Percentiles rank a stretch among this genome's conserved stretches.
phyloP scores from a whole-genome alignment of 176 grass and related monocot species.

The Cenchrus fungigraminus region DNA sequence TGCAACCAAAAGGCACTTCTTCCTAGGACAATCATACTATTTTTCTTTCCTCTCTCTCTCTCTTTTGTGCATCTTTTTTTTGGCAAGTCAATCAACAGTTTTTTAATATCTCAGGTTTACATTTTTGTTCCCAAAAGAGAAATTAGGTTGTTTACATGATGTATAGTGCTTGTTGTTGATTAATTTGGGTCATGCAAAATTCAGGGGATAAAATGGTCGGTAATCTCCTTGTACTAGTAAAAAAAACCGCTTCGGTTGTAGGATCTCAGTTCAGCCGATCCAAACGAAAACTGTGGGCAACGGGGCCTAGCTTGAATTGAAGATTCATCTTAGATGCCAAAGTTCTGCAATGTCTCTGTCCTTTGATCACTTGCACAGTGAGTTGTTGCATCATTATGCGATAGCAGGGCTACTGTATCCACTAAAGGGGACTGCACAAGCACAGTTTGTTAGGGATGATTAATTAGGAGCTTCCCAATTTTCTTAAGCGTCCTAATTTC shows the following conservation, averaged over 20 bases:
- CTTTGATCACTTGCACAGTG: conserved; percentile 33
- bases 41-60: not conserved
- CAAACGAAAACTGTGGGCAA: too few relatives aligned
- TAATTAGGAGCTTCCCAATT: conserved; percentile 40
- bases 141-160: not conserved
- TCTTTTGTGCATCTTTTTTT: not conserved
- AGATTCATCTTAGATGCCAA: not conserved
- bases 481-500: conserved; percentile 31
- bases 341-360: conserved; percentile 20
- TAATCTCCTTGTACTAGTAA: not conserved
- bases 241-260: not conserved
- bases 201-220: too few relatives aligned
- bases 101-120: not conserved
- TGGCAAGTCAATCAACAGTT: not conserved
- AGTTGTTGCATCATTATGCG: conserved; percentile 46
- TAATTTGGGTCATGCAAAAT: not conserved
- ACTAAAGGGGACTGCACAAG: conserved; percentile 42
- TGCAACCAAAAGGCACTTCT: conserved; percentile 3
- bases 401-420: conserved; percentile 31
- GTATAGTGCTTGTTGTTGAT: not conserved
- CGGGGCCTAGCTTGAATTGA: not conserved
- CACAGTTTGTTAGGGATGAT: conserved; percentile 42
- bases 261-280: not conserved
- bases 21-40: not conserved
- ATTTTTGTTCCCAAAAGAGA: not conserved